Evolutionary conservation across 805 yeast genomes (phyloP), one percentile per base, ranked within the genome.

Genomic region (Scheffersomyces lignosus): DNA sequence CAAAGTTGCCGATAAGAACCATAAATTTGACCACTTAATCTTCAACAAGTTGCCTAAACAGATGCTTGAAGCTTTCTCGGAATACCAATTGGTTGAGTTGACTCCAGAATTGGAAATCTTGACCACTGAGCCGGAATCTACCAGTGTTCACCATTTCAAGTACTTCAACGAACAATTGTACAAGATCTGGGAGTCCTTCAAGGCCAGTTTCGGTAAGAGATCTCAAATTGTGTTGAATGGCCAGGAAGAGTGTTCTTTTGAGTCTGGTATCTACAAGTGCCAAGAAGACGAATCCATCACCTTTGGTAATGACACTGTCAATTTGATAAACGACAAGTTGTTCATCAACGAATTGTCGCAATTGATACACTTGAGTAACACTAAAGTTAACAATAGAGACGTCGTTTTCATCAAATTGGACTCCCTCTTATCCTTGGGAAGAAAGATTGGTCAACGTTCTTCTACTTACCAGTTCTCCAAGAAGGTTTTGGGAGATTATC

Each of bases 271-370:
- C n/a, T n/a, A n/a, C n/a, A n/a, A n/a, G n/a, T n/a, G n/a, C n/a
- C n/a, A n/a, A n/a, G n/a, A n/a, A n/a, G n/a, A n/a, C n/a, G n/a
- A n/a, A n/a, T 5, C 38, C 37, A 4, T 23, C 43, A 17, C 30
- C 10, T 20, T 20, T 10, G 10, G 24, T 20, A 7, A 7, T 20
- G 62, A 40, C 32, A 40, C 51, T 31, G 49, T 59, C 44, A 48
- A 55, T 32, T 49, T 61, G 28, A 64, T 74, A 37, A 69, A 64
- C 49, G 79, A 75, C 46, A 66, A 69, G 44, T 46, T 57, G n/a
- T 76, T 68, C 54, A 70, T 74, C 40, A 66, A 59, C 37, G 81
- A 77, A 48, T 47, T 76, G 38, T 58, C 73, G 27, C 80, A 76
- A 51, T 56, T 75, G 45, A 62, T 68, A 15, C 73, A 64, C 44